Conservation (phyloP, 2,329 filamentous ascomycete genomes). For the Claviceps africana region DNA sequence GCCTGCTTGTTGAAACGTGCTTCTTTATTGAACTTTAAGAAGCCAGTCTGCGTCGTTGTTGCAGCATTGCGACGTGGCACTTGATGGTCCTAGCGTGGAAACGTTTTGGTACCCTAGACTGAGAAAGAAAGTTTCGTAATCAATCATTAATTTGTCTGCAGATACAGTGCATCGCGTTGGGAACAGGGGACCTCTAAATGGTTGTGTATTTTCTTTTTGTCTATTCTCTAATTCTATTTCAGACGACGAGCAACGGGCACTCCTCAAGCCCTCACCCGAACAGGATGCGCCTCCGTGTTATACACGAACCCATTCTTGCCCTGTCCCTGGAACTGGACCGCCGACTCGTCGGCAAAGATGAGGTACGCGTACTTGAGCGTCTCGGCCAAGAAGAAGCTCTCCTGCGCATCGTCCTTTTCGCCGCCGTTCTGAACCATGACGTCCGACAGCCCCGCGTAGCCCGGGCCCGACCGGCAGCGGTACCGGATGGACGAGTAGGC, state of each 20-base stretch:
- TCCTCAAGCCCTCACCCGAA: slow-evolving; percentile 13
- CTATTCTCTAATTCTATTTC: too few species aligned
- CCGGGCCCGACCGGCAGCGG: slow-evolving; percentile 48
- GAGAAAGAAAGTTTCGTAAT: too few species aligned
- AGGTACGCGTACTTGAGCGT: slow-evolving; percentile 75
- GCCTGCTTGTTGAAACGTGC: background rate
- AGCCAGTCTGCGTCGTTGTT: too few species aligned
- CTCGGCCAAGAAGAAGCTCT: slow-evolving; percentile 81
- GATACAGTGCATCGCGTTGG: too few species aligned
- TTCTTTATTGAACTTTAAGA: too few species aligned
- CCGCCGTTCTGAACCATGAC: slow-evolving; percentile 53
- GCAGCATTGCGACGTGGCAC: too few species aligned
- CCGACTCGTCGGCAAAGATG: slow-evolving; percentile 48
- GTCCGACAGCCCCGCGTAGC: slow-evolving; percentile 51
- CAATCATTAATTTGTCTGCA: too few species aligned
- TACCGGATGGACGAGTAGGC: slow-evolving; percentile 56
- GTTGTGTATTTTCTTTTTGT: too few species aligned
- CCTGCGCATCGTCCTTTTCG: slow-evolving; percentile 53
- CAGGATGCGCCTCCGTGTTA: slow-evolving; percentile 36
- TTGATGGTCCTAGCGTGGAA: too few species aligned
- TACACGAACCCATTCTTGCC: slow-evolving; percentile 31
- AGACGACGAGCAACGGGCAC: background rate
- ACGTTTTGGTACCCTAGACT: too few species aligned
- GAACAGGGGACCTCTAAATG: too few species aligned
- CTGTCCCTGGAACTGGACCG: slow-evolving; percentile 37